Evolutionary conservation across 179 eudicot species (phyloP), one percentile per base, ranked within the genome.

Genomic region (Beta macrorhiza): DNA sequence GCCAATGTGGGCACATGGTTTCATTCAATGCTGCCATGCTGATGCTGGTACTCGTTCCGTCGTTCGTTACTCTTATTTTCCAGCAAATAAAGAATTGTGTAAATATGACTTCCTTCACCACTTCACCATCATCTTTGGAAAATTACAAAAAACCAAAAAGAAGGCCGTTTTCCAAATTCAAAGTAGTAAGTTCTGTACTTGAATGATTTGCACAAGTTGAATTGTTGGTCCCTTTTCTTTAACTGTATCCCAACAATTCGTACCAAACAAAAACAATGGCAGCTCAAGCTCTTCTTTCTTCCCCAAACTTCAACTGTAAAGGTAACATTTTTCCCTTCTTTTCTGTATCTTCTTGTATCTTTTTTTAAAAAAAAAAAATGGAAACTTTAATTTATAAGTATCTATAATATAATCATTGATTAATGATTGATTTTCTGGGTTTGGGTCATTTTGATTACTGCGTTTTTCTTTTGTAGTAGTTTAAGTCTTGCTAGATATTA

Each of bases 201-300:
- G 1, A 37, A 37, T 37, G 42, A 37, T 2, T 37, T 37, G 42
- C 42, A 37, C 0, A 37, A 37, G 42, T 37, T 37, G 42, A 37
- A 37, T 37, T 37, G 42, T 37, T 1, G 59, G 59, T 56, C 17
- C 19, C 17, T 56, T 56, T 13, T 10, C 17, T 10, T 56, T 13
- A 56, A 49, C 53, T 7, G 2, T 19, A 16, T 29, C 42, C 32
- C 42, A 64, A 3, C 25, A 0, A 69, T 4, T 19, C 16, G n/a
- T n/a, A 67, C 7, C 7, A 37, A 37, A 37, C 59, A 47, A 19
- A 14, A 4, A 7, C 8, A 72, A 84, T 85, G 87, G 83, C 80
- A 52, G 74, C 87, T 82, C 85, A 79, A 55, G 19, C 75, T 63
- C 61, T 68, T 82, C 78, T 84, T 45, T 61, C 80, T 69, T 72